phyloP scores from a whole-genome alignment of 345 rosid genomes.

The Sisymbrium irio region DNA sequence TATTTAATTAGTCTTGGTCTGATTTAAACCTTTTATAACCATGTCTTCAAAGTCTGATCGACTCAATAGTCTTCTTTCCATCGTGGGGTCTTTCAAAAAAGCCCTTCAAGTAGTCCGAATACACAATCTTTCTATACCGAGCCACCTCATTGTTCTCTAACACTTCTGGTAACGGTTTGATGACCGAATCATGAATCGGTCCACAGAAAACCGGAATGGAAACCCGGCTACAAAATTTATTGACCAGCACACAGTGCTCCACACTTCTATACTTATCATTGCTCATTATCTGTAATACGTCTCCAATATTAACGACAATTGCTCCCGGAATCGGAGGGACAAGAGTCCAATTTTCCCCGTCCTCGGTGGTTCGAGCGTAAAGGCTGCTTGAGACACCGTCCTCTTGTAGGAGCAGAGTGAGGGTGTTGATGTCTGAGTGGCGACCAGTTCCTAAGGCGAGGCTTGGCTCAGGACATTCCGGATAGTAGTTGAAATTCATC shows the following conservation, averaged over 20 bases:
- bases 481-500: slow-evolving; percentile 44
- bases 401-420: slow-evolving; percentile 44
- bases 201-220: slow-evolving; percentile 35
- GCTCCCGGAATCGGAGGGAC: slow-evolving; percentile 33
- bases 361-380: slow-evolving; percentile 37
- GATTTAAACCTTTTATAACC: background rate
- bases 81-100: slow-evolving; percentile 35
- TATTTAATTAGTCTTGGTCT: background rate
- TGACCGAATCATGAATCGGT: slow-evolving; percentile 28
- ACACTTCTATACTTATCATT: slow-evolving; percentile 36
- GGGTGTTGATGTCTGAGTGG: slow-evolving; percentile 41
- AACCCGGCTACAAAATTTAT: slow-evolving; percentile 29
- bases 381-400: slow-evolving; percentile 34
- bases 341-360: slow-evolving; percentile 25
- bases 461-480: slow-evolving; percentile 44
- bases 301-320: slow-evolving; percentile 36
- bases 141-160: slow-evolving; percentile 21
- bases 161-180: slow-evolving; percentile 31
- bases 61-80: slow-evolving; percentile 32
- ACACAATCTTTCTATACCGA: slow-evolving; percentile 29
- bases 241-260: slow-evolving; percentile 35
- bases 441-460: slow-evolving; percentile 38
- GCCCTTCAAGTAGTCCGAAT: slow-evolving; percentile 28
- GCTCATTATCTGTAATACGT: slow-evolving; percentile 33
- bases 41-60: background rate